Base-by-base conservation (phyloP, 805 yeast species). In the Wickerhamomyces ciferrii region DNA sequence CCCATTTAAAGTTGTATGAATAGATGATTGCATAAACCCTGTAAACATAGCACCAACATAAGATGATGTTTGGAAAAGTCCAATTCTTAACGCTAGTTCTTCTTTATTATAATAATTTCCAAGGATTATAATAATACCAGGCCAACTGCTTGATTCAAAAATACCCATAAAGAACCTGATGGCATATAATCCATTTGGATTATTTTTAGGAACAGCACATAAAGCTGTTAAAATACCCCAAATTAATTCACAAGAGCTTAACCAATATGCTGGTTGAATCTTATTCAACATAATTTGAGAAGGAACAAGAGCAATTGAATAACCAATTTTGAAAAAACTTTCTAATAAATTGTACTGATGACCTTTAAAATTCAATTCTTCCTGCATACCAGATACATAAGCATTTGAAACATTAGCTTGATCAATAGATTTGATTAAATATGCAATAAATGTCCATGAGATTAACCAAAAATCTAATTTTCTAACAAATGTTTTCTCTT, bases 111-210 rank as follows among this genome's bases (percentile, higher is more conserved):
- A 69, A 60, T 65, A 69, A 25, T 64, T 56, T 36, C 67, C 67
- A 39, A 70, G 48, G 14, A 67, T 53, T 44, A 53, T 62, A 24
- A 61, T 59, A 14, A 66, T 60, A 25, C 78, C 76, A 2, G 79
- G 78, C 57, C 73, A 75, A 48, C 67, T 71, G 0, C 83, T 79
- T 3, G 87, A 79, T 60, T 87, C 94, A 59, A 81, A 80, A 0
- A 78, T 76, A 36, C 86, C 91, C 48, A 84, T 71, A 37, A 85
- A 71, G 55, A 85, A 85, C 43, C 94, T 66, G 39, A 81, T 63
- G 1, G 77, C 88, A 60, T 79, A 76, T 35, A 87, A 65, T 15
- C 67, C 69, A 18, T 70, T 69, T 39, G 72, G 79, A 56, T 71
- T 79, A 40, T 78, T 69, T 13, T 75, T 73, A 39, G 83, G 68